phyloP scores from a whole-genome alignment of 495 filamentous ascomycete species.

The Zalerion maritima region DNA sequence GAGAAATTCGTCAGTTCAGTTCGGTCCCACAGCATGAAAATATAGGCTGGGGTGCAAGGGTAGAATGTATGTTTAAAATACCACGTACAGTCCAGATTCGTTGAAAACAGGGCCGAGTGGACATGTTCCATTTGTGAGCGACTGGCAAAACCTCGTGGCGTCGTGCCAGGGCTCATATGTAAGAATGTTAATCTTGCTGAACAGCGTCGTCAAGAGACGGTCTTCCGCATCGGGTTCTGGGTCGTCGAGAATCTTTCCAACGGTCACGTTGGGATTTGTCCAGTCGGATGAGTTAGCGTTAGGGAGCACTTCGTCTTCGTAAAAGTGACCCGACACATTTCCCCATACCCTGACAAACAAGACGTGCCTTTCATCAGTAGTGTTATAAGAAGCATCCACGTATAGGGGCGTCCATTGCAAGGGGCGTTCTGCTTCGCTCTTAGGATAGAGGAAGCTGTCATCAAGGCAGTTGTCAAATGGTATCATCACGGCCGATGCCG shows the following conservation, averaged over 20 bases:
- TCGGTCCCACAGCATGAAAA: too few species aligned
- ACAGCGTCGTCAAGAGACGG: conserved; percentile 54
- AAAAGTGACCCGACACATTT: conserved; percentile 67
- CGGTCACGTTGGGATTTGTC: conserved; percentile 29
- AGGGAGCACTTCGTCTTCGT: conserved; percentile 32
- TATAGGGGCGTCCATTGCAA: conserved; percentile 73
- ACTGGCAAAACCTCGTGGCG: conserved; percentile 46
- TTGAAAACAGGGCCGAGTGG: conserved; percentile 63
- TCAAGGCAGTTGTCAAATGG: conserved; percentile 74
- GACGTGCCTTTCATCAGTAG: conserved; percentile 42
- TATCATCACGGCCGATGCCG: conserved; percentile 43
- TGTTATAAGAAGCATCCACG: conserved; percentile 59
- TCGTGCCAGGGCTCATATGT: conserved; percentile 52
- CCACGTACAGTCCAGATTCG: conserved; percentile 38
- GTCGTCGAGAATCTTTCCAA: conserved; percentile 61
- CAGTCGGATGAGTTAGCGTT: conserved; percentile 36
- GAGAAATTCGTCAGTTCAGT: too few species aligned
- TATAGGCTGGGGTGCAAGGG: conserved; percentile 1
- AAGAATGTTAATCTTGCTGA: conserved; percentile 52
- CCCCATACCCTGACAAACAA: conserved; percentile 76
- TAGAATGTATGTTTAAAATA: too few species aligned
- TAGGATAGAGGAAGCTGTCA: conserved; percentile 38
- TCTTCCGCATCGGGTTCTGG: conserved; percentile 30
- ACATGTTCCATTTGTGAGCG: conserved; percentile 46
- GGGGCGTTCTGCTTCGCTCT: conserved; percentile 26